Evolutionary conservation across 768 basidiomycete species (phyloP).

Genomic region (Boletus vinaceobasis): DNA sequence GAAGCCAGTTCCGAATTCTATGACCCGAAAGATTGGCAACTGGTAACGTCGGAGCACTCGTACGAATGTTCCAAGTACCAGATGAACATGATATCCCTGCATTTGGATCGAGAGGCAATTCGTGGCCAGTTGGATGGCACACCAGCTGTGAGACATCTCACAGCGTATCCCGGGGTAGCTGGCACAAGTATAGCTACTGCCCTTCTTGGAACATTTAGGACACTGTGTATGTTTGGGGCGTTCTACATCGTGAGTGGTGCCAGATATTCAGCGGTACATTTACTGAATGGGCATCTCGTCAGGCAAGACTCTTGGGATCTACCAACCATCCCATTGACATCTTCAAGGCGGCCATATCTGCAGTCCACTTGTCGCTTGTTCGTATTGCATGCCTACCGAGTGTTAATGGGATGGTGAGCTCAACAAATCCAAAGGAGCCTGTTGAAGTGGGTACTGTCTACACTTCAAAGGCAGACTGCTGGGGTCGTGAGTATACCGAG

Average conservation of each 20-base stretch:
- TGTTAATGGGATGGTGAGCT: neutral
- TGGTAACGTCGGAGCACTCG: conserved; percentile 53
- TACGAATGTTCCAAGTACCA: conserved; percentile 78
- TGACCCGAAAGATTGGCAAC: conserved; percentile 69
- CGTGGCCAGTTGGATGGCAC: conserved; percentile 18
- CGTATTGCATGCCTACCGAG: conserved; percentile 49
- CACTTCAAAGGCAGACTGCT: conserved; percentile 53
- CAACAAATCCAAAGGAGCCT: conserved; percentile 13
- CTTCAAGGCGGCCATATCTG: conserved; percentile 64
- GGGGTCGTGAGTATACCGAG: conserved; percentile 55
- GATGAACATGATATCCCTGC: conserved; percentile 60
- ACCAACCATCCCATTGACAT: conserved; percentile 58
- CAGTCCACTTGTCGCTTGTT: conserved; percentile 64
- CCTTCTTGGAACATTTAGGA: conserved; percentile 43
- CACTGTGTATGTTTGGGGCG: conserved; percentile 45
- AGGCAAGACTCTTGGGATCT: conserved; percentile 72
- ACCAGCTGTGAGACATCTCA: conserved; percentile 45
- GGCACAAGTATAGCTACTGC: conserved; percentile 57
- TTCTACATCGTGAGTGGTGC: conserved; percentile 61
- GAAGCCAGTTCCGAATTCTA: conserved; percentile 56
- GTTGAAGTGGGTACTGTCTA: conserved; percentile 37
- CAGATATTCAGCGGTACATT: neutral
- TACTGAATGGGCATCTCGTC: conserved; percentile 2
- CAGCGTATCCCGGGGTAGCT: conserved; percentile 68
- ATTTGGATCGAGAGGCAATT: conserved; percentile 48